Conservation (phyloP, 306 rosid genomes). For the Quercus bicolor region DNA sequence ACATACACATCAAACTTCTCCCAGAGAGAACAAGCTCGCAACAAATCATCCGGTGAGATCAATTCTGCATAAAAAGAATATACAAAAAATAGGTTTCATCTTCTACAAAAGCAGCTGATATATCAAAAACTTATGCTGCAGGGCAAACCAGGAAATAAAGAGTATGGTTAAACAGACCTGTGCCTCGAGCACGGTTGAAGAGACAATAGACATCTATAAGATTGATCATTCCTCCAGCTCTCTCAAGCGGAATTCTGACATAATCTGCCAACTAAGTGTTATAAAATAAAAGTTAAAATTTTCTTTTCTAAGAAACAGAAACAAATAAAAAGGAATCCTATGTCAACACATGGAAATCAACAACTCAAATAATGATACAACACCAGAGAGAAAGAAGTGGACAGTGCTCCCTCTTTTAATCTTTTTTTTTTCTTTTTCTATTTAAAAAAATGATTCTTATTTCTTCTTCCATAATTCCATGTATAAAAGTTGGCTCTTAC, state of each 20-base stretch:
- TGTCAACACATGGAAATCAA: neutral
- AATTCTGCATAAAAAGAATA: slow-evolving; percentile 56
- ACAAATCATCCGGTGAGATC: slow-evolving; percentile 93
- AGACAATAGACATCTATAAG: slow-evolving; percentile 87
- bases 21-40: slow-evolving; percentile 95
- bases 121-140: slow-evolving; percentile 2
- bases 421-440: neutral
- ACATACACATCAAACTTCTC: slow-evolving; percentile 97
- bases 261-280: slow-evolving; percentile 84
- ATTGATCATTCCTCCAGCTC: slow-evolving; percentile 89
- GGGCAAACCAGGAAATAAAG: slow-evolving; percentile 5
- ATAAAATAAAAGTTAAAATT: slow-evolving; percentile 26
- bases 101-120: neutral
- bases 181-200: slow-evolving; percentile 97
- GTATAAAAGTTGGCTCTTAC: too few species aligned
- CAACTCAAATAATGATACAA: neutral
- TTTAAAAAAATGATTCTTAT: too few species aligned
- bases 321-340: slow-evolving; percentile 9
- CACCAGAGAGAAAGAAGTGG: neutral
- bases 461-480: too few species aligned
- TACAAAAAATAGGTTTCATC: neutral
- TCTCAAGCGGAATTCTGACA: slow-evolving; percentile 82
- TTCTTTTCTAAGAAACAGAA: slow-evolving; percentile 6
- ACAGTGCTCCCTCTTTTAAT: neutral
- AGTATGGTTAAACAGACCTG: slow-evolving; percentile 52